Evolutionary conservation across 2,329 filamentous ascomycete genomes (phyloP).

Genomic region (Botrytis aclada): DNA sequence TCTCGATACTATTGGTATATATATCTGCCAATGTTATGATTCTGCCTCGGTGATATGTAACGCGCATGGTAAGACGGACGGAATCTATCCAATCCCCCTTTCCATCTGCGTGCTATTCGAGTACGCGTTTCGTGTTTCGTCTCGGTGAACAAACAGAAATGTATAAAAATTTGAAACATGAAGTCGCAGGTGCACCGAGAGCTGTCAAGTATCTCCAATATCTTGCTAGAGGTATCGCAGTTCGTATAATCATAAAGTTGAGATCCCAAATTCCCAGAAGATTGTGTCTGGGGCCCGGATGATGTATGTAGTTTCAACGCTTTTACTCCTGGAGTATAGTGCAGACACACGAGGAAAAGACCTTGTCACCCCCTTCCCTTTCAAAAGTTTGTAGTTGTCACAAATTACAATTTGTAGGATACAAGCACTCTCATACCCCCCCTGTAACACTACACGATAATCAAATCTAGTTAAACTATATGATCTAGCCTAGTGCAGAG

Average conservation of each 20-base stretch:
- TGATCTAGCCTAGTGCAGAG: too few species aligned
- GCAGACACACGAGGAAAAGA: not conserved
- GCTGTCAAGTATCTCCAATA: not conserved
- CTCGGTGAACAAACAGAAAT: too few species aligned
- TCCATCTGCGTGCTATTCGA: not conserved
- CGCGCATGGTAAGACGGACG: too few species aligned
- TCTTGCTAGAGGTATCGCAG: not conserved
- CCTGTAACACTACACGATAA: too few species aligned
- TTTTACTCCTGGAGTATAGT: rapidly evolving
- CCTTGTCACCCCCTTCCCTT: not conserved
- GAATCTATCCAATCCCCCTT: not conserved
- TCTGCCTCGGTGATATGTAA: not conserved
- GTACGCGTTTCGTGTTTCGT: not conserved
- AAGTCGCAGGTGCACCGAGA: not conserved
- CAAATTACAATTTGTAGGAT: not conserved
- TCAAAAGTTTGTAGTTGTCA: rapidly evolving
- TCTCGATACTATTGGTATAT: not conserved
- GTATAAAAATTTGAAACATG: too few species aligned
- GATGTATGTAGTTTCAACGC: rapidly evolving
- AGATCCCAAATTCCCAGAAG: rapidly evolving
- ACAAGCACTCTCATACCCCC: too few species aligned
- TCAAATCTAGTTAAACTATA: not conserved
- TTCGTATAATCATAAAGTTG: not conserved
- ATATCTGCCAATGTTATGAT: not conserved
- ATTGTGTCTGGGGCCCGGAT: not conserved